Conservation (phyloP, 352 stramenopile species). For the Pythium aristosporum region DNA sequence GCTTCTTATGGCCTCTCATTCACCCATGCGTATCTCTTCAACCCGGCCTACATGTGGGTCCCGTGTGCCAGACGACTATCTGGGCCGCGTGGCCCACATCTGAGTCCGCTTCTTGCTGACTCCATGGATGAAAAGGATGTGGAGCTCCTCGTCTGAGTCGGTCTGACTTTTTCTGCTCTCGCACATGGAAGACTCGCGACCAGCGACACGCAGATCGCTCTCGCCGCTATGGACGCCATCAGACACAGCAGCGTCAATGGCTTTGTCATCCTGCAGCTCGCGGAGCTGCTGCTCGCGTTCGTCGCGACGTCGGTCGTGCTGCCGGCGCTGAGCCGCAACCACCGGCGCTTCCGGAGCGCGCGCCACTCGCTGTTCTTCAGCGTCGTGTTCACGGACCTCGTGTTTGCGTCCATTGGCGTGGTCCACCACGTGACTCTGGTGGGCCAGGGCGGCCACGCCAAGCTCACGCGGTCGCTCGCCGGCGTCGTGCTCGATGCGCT, state of each 20-base stretch:
- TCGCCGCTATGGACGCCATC: conserved; percentile 4
- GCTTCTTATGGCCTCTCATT: conserved; percentile 10
- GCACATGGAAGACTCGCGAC: neutral
- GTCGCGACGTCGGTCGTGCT: conserved; percentile 28
- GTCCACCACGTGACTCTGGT: conserved; percentile 56
- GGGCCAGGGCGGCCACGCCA: conserved; percentile 40
- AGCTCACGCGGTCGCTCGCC: conserved; percentile 38
- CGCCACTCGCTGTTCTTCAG: conserved; percentile 44
- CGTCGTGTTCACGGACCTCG: conserved; percentile 54
- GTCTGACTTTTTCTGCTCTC: conserved; percentile 7
- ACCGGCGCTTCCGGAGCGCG: conserved; percentile 13
- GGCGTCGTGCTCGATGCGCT: conserved; percentile 35
- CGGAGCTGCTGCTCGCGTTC: conserved; percentile 28
- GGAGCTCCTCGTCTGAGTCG: conserved; percentile 11
- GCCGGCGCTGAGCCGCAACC: conserved; percentile 33
- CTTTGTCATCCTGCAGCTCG: conserved; percentile 26
- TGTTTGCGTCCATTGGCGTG: conserved; percentile 49
- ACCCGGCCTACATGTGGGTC: neutral
- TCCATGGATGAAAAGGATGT: neutral
- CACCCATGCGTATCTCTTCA: conserved; percentile 28
- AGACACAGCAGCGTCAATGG: conserved; percentile 2
- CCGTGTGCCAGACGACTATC: neutral
- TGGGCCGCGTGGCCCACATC: conserved; percentile 10
- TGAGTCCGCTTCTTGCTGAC: conserved; percentile 11
- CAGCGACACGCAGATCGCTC: neutral